Percentiles rank a stretch among this genome's conserved stretches.
Evolutionary conservation across 805 yeast species (phyloP).

Genomic region (Lachancea sp.): DNA sequence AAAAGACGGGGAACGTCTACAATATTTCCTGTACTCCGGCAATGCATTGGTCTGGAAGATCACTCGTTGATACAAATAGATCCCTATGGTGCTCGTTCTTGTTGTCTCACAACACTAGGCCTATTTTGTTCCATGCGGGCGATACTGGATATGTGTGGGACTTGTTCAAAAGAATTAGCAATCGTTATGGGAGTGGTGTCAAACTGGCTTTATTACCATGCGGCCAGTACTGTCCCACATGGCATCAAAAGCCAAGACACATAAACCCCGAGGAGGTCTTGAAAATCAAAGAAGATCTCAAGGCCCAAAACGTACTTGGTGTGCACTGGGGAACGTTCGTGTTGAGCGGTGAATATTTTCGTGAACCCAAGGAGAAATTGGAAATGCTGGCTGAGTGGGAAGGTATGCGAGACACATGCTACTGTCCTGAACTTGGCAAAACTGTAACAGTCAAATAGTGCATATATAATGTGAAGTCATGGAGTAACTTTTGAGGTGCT

Average conservation of each 20-base stretch:
- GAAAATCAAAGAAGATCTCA: constrained; percentile 56
- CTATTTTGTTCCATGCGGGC: constrained; percentile 85
- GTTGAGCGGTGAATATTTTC: constrained; percentile 76
- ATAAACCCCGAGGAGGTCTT: constrained; percentile 75
- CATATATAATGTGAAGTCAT: too few relatives aligned
- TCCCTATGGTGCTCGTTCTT: constrained; percentile 88
- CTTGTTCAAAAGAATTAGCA: constrained; percentile 59
- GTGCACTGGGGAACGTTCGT: constrained; percentile 97
- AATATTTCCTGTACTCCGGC: constrained; percentile 88
- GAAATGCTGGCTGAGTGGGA: constrained; percentile 41
- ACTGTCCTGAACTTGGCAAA: constrained; percentile 70
- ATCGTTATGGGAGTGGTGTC: constrained; percentile 52
- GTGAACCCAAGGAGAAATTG: constrained; percentile 70
- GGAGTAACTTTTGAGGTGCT: too few relatives aligned
- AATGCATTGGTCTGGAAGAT: constrained; percentile 95
- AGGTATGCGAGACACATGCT: constrained; percentile 34
- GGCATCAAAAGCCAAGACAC: constrained; percentile 91
- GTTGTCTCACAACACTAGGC: constrained; percentile 56
- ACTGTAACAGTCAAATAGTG: constrained; percentile 33
- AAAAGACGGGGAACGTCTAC: constrained; percentile 37
- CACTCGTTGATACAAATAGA: constrained; percentile 68
- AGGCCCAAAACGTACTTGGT: constrained; percentile 63
- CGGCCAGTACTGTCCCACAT: constrained; percentile 90
- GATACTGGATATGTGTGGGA: constrained; percentile 87
- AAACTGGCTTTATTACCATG: constrained; percentile 75